Evolutionary conservation across 2,329 filamentous ascomycete species (phyloP).

Genomic region (Rhinocladiella mackenziei): DNA sequence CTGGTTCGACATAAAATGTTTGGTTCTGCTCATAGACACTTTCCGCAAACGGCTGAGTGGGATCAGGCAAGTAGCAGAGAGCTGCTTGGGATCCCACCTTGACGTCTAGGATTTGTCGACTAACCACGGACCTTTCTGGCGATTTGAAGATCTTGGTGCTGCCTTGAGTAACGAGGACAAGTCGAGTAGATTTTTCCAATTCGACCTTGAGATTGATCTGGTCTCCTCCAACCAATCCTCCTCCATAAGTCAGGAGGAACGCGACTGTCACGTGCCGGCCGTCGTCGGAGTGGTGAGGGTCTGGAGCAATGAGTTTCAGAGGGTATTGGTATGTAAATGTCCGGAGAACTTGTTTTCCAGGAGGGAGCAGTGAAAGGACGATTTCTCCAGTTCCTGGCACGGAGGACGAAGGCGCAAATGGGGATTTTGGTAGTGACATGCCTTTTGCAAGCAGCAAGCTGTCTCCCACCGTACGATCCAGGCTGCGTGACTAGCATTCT

Average conservation of each 20-base stretch:
- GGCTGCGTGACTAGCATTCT: too few relatives aligned
- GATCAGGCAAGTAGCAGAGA: slow-evolving; percentile 73
- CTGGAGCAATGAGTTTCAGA: slow-evolving; percentile 83
- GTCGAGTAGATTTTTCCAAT: slow-evolving; percentile 60
- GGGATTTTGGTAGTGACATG: slow-evolving; percentile 49
- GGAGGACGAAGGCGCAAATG: slow-evolving; percentile 71
- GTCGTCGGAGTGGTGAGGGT: slow-evolving; percentile 58
- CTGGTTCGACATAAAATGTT: slow-evolving; percentile 60
- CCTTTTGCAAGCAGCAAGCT: not conserved
- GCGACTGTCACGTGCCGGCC: slow-evolving; percentile 48
- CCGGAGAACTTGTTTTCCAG: slow-evolving; percentile 65
- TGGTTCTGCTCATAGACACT: slow-evolving; percentile 84
- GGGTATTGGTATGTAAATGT: slow-evolving; percentile 87
- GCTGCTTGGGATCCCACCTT: slow-evolving; percentile 48
- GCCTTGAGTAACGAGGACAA: slow-evolving; percentile 64
- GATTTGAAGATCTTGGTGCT: slow-evolving; percentile 97
- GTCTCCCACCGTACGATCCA: not conserved
- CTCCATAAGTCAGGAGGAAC: slow-evolving; percentile 90
- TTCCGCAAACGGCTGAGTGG: slow-evolving; percentile 81
- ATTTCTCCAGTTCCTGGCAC: slow-evolving; percentile 74
- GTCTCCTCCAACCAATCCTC: slow-evolving; percentile 86
- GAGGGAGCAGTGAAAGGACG: slow-evolving; percentile 67
- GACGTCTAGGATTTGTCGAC: slow-evolving; percentile 49
- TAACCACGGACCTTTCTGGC: slow-evolving; percentile 35
- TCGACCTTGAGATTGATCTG: slow-evolving; percentile 68